Evolutionary conservation across 2,329 filamentous ascomycete genomes (phyloP).

Genomic region (Setomelanomma holmii): DNA sequence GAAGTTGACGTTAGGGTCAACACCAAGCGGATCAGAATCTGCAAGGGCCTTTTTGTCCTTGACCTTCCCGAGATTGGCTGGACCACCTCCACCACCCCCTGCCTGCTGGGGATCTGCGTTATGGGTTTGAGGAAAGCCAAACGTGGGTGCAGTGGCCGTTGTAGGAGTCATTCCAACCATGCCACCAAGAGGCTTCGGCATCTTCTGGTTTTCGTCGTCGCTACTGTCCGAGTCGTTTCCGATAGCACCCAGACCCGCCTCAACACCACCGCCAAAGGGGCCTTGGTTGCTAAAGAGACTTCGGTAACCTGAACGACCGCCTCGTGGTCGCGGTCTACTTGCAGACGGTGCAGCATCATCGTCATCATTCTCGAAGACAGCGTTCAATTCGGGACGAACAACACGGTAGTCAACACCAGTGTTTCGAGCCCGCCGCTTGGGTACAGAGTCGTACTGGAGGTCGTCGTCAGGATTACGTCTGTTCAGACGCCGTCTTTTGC

Average conservation of each 20-base stretch:
- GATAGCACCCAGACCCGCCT: constrained; percentile 76
- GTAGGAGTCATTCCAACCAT: constrained; percentile 71
- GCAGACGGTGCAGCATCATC: constrained; percentile 73
- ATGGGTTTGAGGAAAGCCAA: constrained; percentile 65
- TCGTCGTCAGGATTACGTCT: constrained; percentile 49
- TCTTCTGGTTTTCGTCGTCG: constrained; percentile 83
- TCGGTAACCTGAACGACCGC: constrained; percentile 67
- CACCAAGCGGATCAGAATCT: constrained; percentile 91
- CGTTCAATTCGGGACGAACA: constrained; percentile 73
- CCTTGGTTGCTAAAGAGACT: constrained; percentile 88
- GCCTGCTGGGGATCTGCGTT: constrained; percentile 63
- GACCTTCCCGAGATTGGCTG: constrained; percentile 88
- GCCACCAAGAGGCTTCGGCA: constrained; percentile 61
- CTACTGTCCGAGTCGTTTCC: constrained; percentile 95
- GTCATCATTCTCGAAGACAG: constrained; percentile 70
- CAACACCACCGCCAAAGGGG: constrained; percentile 87
- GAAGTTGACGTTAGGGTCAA: constrained; percentile 91
- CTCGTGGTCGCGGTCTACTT: constrained; percentile 69
- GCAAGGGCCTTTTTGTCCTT: constrained; percentile 92
- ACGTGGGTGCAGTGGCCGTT: constrained; percentile 57
- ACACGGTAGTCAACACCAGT: constrained; percentile 83
- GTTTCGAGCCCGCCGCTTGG: constrained; percentile 69
- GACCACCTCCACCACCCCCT: constrained; percentile 62
- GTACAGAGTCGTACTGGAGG: constrained; percentile 61
- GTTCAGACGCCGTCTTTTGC: constrained; percentile 49